phyloP scores from a whole-genome alignment of 768 basidiomycete genomes.

The Lactarius akahatsu region DNA sequence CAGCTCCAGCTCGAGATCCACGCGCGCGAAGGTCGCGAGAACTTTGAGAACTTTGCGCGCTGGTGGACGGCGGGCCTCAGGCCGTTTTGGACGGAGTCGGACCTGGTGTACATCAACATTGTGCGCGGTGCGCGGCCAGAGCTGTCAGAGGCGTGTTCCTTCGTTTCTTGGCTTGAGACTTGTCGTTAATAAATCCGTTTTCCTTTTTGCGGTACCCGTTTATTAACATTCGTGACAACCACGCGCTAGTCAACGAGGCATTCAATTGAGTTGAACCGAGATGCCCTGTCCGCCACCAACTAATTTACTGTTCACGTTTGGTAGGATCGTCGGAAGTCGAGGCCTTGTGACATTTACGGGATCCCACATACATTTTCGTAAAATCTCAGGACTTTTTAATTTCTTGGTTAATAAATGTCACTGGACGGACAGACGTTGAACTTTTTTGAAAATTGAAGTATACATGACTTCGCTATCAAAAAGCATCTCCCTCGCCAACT shows the following conservation, averaged over 20 bases:
- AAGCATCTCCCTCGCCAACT: not conserved
- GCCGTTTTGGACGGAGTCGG: slow-evolving; percentile 39
- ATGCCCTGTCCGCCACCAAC: not conserved
- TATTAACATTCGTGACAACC: no score
- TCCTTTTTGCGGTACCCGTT: no score
- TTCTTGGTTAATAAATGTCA: not conserved
- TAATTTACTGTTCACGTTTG: not conserved
- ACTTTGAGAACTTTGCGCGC: slow-evolving; percentile 51
- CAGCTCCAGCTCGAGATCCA: slow-evolving; percentile 73
- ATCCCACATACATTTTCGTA: not conserved
- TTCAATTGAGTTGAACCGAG: slow-evolving; percentile 2
- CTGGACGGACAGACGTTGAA: not conserved
- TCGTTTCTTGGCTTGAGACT: no score
- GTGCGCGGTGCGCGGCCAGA: no score
- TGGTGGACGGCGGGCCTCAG: slow-evolving; percentile 69
- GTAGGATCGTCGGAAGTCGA: not conserved
- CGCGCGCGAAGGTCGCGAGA: slow-evolving; percentile 35
- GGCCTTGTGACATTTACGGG: not conserved
- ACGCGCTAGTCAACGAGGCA: slow-evolving; percentile 5
- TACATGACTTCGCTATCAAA: not conserved
- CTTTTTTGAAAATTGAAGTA: not conserved
- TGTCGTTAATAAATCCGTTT: no score
- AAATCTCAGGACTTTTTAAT: not conserved
- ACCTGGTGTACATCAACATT: no score
- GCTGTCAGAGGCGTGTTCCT: no score